These are phyloP conservation scores for Amphibolis antarctica DNA, from an alignment of 106 monocot species.

Conservation along the genomic window DNA sequence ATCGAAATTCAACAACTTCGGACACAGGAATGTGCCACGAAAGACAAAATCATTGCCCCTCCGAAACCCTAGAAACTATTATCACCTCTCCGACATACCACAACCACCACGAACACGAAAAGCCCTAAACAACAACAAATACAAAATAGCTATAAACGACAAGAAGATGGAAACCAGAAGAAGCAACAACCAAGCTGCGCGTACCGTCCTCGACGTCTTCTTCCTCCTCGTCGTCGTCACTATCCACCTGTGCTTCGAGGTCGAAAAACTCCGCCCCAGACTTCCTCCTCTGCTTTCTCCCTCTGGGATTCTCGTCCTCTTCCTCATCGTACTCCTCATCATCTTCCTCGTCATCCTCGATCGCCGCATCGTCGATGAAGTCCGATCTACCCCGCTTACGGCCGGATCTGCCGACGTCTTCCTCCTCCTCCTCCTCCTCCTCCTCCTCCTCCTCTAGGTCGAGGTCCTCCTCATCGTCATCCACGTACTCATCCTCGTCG, in stretches of 20 bases:
- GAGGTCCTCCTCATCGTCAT: slow-evolving; percentile 1
- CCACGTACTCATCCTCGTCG: slow-evolving; percentile 26
- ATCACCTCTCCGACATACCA: background rate
- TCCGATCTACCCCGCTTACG: slow-evolving; percentile 41
- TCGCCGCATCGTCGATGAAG: slow-evolving; percentile 73
- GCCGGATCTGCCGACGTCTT: slow-evolving; percentile 10
- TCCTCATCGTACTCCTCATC: slow-evolving; percentile 66
- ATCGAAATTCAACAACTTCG: background rate
- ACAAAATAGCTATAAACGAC: background rate
- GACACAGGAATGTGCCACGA: background rate
- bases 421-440: slow-evolving; percentile 23
- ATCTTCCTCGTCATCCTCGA: slow-evolving; percentile 69
- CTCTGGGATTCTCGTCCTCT: slow-evolving; percentile 28
- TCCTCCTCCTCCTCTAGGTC: slow-evolving; percentile 26
- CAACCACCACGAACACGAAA: background rate
- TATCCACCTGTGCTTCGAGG: slow-evolving; percentile 58
- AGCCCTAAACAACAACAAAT: background rate
- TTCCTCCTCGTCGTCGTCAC: slow-evolving; percentile 77
- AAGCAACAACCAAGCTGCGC: background rate
- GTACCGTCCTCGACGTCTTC: slow-evolving; percentile 85
- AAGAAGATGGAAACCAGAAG: background rate
- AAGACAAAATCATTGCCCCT: background rate
- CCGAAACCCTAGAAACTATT: background rate
- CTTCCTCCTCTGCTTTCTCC: slow-evolving; percentile 34
- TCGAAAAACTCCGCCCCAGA: slow-evolving; percentile 60